Base-by-base conservation (phyloP, 257 asterid genomes). In the Nicotiana tabacum region DNA sequence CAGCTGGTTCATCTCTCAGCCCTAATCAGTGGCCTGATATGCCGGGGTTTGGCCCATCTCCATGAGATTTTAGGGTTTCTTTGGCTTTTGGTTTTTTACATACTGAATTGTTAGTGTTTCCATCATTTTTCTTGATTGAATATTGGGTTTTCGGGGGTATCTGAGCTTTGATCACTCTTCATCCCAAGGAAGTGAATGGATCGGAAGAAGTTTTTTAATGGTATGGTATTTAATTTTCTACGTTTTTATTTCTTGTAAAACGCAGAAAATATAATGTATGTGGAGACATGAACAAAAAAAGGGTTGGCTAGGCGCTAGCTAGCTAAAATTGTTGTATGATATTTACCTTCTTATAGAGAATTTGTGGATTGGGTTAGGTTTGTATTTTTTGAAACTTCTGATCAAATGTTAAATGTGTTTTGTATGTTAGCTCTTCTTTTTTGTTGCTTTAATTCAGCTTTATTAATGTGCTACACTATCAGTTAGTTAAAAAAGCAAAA, bases 11-110 rank as follows among this genome's bases (percentile, higher is more conserved):
- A 62, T 89, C 96, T 7, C 82, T 84, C 82, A 82, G 70, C 66
- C 87, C 88, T 6, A 88, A 85, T 81, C 87, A 83, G 4, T 87
- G 92, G 92, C 83, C 89, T 6, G 77, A 85, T 55, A 74, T 85
- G 70, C 87, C 80, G 1, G 91, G 91, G 27, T 85, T 83, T 29
- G 88, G 88, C 66, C 86, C 83, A 60, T 81, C 91, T 51, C 87
- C 81, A 57, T 85, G 86, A 86, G 24, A 48, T 12, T 11, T 72
- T 11, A 70, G 35, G 24, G 61, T 10, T 60, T 39, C 18, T 56
- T 43, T 83, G 6, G 11, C 18, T 5, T 3, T 69, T 39, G 9
- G 46, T 37, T 39, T 37, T 39, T 39, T 70, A 35, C 55, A 35
- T 68, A 66, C 48, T 16, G 74, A 66, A 66, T 66, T 66, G 29